Conservation (phyloP, 2,329 filamentous ascomycete species). For the Fusarium musae region DNA sequence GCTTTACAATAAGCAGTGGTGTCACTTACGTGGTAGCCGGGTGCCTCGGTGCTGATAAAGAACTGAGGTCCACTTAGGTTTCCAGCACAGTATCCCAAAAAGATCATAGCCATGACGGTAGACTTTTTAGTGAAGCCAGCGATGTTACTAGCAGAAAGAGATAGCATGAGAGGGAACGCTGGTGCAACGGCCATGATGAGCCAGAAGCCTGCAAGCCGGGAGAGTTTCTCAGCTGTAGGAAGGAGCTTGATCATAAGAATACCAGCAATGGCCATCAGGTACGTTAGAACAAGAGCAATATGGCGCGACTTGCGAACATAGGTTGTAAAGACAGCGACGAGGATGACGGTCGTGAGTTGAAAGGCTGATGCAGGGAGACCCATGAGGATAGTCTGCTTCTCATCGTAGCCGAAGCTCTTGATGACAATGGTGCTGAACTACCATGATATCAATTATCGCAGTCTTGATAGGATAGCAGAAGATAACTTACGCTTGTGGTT, state of each 20-base stretch:
- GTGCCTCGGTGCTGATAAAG: conserved; percentile 2
- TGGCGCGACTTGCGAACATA: conserved; percentile 10
- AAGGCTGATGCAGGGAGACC: conserved; percentile 13
- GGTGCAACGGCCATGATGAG: conserved; percentile 1
- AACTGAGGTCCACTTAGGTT: conserved; percentile 8
- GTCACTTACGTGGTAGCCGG: neutral
- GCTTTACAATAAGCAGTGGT: too few relatives aligned
- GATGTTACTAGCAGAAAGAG: conserved; percentile 1
- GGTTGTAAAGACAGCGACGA: conserved; percentile 1
- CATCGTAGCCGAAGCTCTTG: conserved; percentile 13
- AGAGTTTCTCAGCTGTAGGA: neutral
- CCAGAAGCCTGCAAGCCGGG: conserved; percentile 2
- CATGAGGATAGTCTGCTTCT: conserved; percentile 17
- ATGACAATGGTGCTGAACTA: conserved; percentile 17
- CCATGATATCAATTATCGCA: too few relatives aligned
- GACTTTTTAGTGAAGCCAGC: conserved; percentile 17
- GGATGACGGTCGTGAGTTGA: conserved; percentile 3
- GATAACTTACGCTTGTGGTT: neutral
- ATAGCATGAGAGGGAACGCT: conserved; percentile 7
- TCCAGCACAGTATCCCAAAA: conserved; percentile 14
- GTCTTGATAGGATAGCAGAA: too few relatives aligned
- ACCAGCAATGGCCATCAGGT: conserved; percentile 10
- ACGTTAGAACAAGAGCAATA: conserved; percentile 1
- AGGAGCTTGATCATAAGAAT: conserved; percentile 20
- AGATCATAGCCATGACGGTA: conserved; percentile 15